phyloP scores from a whole-genome alignment of 2,329 filamentous ascomycete genomes.

The Pseudogymnoascus sp. region DNA sequence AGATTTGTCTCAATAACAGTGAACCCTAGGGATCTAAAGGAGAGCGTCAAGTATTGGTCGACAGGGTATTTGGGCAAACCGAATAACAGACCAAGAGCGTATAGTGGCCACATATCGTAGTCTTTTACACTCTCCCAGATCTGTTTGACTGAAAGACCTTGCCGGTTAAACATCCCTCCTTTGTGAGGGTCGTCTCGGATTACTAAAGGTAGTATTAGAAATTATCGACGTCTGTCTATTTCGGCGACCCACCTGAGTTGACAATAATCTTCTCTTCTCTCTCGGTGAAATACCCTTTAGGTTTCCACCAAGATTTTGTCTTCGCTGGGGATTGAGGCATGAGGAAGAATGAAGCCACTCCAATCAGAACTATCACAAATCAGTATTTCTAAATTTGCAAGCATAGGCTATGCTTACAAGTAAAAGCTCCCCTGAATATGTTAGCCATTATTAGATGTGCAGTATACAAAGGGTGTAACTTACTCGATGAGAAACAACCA shows the following conservation, averaged over 20 bases:
- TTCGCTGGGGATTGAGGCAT: conserved; percentile 15
- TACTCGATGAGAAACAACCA: neutral
- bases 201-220: conserved; percentile 30
- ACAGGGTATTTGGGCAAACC: conserved; percentile 19
- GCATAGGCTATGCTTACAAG: neutral
- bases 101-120: conserved; percentile 46
- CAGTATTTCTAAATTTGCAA: neutral
- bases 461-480: neutral
- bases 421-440: neutral
- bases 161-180: conserved; percentile 40
- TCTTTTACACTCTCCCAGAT: conserved; percentile 42
- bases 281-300: conserved; percentile 54
- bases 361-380: conserved; percentile 11
- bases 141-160: conserved; percentile 36
- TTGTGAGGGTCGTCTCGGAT: conserved; percentile 45
- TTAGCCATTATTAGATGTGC: neutral
- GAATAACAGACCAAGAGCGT: conserved; percentile 30
- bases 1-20: conserved; percentile 37
- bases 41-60: conserved; percentile 19
- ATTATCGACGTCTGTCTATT: neutral
- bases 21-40: conserved; percentile 21
- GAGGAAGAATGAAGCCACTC: conserved; percentile 12
- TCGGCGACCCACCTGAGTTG: conserved; percentile 29
- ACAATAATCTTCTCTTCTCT: conserved; percentile 60
- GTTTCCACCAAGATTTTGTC: conserved; percentile 43